Evolutionary conservation across 345 rosid species (phyloP).

Genomic region (Cardiospermum halicacabum): DNA sequence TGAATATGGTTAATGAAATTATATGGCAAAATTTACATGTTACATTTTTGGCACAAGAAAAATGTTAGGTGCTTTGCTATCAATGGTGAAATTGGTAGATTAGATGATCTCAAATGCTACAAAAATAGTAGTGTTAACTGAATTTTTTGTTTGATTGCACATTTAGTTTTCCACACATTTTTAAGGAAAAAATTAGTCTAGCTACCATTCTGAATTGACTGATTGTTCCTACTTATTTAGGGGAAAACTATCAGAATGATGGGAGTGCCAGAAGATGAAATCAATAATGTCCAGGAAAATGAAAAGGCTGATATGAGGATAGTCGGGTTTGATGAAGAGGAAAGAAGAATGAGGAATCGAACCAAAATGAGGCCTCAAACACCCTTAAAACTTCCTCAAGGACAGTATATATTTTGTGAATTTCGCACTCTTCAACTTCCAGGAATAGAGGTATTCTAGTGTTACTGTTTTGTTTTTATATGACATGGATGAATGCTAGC

Average conservation of each 20-base stretch:
- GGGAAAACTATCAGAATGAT: slow-evolving; percentile 77
- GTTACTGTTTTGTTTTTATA: neutral
- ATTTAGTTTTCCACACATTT: neutral
- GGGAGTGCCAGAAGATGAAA: slow-evolving; percentile 82
- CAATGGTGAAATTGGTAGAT: neutral
- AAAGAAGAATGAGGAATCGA: slow-evolving; percentile 60
- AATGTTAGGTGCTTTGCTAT: neutral
- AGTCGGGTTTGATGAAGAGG: slow-evolving; percentile 91
- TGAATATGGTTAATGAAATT: neutral
- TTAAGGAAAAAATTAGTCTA: neutral
- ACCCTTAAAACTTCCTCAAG: slow-evolving; percentile 63
- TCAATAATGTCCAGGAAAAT: slow-evolving; percentile 43
- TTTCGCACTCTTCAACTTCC: slow-evolving; percentile 79
- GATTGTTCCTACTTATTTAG: slow-evolving; percentile 33
- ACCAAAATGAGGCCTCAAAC: slow-evolving; percentile 22
- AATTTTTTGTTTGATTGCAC: neutral
- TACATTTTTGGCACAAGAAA: neutral
- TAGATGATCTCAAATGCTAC: neutral
- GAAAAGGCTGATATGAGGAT: slow-evolving; percentile 58
- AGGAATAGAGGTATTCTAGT: slow-evolving; percentile 54
- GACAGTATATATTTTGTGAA: slow-evolving; percentile 68
- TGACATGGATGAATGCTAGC: neutral
- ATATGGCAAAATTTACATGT: neutral
- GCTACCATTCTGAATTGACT: slow-evolving; percentile 6
- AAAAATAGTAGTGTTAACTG: neutral